phyloP scores from a whole-genome alignment of 352 stramenopile species.

The Pythium insidiosum region DNA sequence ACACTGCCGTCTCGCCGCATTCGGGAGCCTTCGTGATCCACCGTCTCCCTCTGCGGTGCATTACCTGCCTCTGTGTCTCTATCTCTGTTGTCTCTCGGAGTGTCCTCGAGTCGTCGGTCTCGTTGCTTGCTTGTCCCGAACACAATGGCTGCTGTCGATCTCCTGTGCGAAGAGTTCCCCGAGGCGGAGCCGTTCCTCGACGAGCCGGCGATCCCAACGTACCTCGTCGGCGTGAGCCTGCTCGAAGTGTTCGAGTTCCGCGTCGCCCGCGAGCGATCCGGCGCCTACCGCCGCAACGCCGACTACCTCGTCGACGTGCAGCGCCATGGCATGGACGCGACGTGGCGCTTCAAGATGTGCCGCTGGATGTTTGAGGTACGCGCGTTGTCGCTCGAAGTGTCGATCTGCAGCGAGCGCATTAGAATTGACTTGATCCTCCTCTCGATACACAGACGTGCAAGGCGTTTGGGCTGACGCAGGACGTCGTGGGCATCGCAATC shows the following conservation, averaged over 20 bases:
- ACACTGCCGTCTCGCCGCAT: too few relatives aligned
- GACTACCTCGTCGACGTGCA: conserved; percentile 40
- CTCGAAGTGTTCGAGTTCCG: conserved; percentile 14
- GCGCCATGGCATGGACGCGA: conserved; percentile 46
- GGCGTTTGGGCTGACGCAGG: conserved; percentile 60
- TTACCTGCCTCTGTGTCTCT: too few relatives aligned
- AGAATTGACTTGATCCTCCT: too few relatives aligned
- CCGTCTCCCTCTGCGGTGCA: too few relatives aligned
- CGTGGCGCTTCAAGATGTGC: conserved; percentile 64
- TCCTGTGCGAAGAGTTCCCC: not conserved
- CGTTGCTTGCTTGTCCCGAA: too few relatives aligned
- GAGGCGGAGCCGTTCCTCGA: too few relatives aligned
- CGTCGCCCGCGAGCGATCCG: conserved; percentile 7
- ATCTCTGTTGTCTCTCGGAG: too few relatives aligned
- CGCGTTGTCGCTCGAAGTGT: too few relatives aligned
- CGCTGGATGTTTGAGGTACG: conserved; percentile 66
- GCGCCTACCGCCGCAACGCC: conserved; percentile 21
- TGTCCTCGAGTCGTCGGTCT: too few relatives aligned
- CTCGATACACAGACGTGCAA: conserved; percentile 44
- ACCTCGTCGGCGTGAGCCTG: conserved; percentile 6
- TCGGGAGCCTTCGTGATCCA: too few relatives aligned
- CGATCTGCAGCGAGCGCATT: too few relatives aligned
- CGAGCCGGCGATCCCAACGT: not conserved
- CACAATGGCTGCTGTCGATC: not conserved
- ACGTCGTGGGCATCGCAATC: conserved; percentile 49